Evolutionary conservation across 441 rosid genomes (phyloP), one percentile per base, ranked within the genome.

Genomic region (Euphorbia celastroides): DNA sequence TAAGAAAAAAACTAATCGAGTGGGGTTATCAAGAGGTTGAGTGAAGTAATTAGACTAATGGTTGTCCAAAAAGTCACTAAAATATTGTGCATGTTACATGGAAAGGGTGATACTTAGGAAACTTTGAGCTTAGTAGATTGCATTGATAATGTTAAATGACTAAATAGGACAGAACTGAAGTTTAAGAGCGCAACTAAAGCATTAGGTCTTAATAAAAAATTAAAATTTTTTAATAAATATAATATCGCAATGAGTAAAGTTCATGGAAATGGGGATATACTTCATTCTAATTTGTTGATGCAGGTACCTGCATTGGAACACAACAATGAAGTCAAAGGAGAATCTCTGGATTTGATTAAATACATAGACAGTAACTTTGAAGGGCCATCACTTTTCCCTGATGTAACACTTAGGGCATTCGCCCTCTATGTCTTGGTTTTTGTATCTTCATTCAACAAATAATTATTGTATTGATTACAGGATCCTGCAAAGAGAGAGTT

Each of bases 241-340:
- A 34, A 9, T 6, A 42, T 6, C 9, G n/a, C n/a, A 42, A 42
- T 13, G 16, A 12, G 16, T 42, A 6, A 42, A 1, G 19, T 44
- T 44, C 16, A 44, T 5, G 17, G 50, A 44, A 3, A 12, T 44
- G 3, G 17, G 13, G 17, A 12, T 44, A 44, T 44, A 2, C 1
- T 44, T 44, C 17, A 19, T 19, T 26, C 57, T 50, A 4, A 52
- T 25, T 69, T 48, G 30, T 60, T 64, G 13, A 46, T 65, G 27
- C 74, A 88, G 97, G 97, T 90, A 71, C 97, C 94, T 57, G 70
- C 94, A 26, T 72, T 90, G 73, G 90, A 90, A 67, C 94, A 86
- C 62, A 83, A 86, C 69, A 82, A 84, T 63, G 78, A 72, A 75
- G 88, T 87, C 6, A 75, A 64, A 62, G 93, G 94, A 61, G 98